Base-by-base conservation (phyloP, 2,329 filamentous ascomycete species). In the Nigrospora osmanthi region DNA sequence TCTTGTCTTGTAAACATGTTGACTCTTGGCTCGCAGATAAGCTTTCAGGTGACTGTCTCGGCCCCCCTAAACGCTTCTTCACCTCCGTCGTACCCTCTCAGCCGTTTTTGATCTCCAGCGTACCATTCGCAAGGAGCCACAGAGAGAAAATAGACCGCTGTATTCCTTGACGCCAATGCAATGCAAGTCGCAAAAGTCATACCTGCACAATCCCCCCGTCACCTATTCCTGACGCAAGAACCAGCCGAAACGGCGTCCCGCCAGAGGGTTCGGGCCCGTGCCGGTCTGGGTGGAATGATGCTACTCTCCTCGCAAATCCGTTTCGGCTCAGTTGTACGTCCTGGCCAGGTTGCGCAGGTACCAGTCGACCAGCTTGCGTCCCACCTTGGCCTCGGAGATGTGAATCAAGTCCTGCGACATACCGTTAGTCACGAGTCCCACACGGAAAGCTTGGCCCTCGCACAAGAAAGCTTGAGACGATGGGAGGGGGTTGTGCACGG, bases 301-400 rank as follows among this genome's bases (percentile, higher is more conserved):
- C 11, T 42, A 33, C 35, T 16, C 35, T 42, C 34, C 32, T 42
- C 23, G 33, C 16, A 28, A 33, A 30, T 17, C 32, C 33, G 32
- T 3, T 13, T 31, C 14, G 12, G 16, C 50, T 64, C 60, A 72
- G 51, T 85, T 95, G 75, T 98, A 98, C 47, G 90, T 94, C 66
- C 93, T 85, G 49, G 90, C 87, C 61, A 98, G 76, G 76, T 98
- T 98, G 64, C 93, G 85, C 64, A 98, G 80, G 69, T 98, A 98
- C 93, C 93, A 98, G 71, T 98, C 93, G 54, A 98, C 91, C 61
- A 98, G 75, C 73, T 93, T 94, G 59, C 93, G 81, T 63, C 93
- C 93, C 49, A 96, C 89, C 83, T 98, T 98, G 56, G 91, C 91
- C 72, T 98, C 93, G 47, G 91, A 96, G 57, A 98, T 93, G 71